Conservation (phyloP, 2,329 filamentous ascomycete species). For the Curvularia sp. region DNA sequence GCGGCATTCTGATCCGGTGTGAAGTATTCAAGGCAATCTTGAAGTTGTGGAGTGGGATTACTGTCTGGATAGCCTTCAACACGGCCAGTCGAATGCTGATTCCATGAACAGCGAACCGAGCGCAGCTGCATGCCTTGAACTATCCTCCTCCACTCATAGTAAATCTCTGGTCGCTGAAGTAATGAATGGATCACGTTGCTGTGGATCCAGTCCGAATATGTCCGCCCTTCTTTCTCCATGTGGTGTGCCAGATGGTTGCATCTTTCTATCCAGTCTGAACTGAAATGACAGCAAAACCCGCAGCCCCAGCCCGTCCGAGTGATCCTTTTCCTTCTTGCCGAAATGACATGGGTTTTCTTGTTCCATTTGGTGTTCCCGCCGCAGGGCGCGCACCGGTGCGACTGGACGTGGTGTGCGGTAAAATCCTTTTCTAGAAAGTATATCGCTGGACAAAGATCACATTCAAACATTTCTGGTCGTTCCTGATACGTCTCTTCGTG, state of each 20-base stretch:
- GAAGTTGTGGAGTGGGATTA: constrained; percentile 28
- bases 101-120: constrained; percentile 33
- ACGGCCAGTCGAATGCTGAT: constrained; percentile 33
- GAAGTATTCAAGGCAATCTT: constrained; percentile 43
- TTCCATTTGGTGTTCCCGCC: constrained; percentile 52
- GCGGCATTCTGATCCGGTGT: constrained; percentile 24
- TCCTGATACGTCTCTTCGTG: constrained; percentile 74
- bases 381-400: constrained; percentile 64
- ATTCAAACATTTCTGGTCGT: constrained; percentile 69
- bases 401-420: constrained; percentile 68
- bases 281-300: constrained; percentile 70
- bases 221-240: constrained; percentile 61
- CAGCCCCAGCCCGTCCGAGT: constrained; percentile 69
- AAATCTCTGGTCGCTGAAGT: constrained; percentile 67
- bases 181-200: constrained; percentile 70
- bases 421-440: constrained; percentile 72
- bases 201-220: constrained; percentile 70
- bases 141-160: constrained; percentile 60
- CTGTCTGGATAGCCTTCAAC: constrained; percentile 43
- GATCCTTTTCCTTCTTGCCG: constrained; percentile 40
- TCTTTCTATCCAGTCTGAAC: constrained; percentile 66
- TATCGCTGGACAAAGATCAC: constrained; percentile 68
- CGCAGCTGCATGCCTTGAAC: constrained; percentile 27
- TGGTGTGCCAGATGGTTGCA: constrained; percentile 71
- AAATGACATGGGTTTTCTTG: constrained; percentile 57